Conservation (phyloP, 2,329 filamentous ascomycete genomes). For the Piedraia hortae region DNA sequence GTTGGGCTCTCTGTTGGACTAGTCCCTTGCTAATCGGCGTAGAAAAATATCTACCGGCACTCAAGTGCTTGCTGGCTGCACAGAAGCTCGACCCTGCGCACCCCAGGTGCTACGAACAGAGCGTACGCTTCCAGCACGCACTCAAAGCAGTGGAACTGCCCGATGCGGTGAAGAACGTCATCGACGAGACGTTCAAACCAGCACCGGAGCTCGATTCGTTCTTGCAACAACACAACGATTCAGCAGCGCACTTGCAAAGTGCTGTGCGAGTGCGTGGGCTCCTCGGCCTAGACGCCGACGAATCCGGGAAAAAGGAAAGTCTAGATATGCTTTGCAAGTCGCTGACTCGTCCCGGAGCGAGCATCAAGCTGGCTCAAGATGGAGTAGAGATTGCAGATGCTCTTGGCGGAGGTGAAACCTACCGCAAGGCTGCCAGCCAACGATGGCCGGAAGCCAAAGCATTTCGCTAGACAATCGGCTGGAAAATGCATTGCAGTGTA, state of each 20-base stretch:
- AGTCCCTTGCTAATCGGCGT: constrained; percentile 3
- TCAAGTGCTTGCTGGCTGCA: constrained; percentile 59
- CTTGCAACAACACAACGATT: constrained; percentile 31
- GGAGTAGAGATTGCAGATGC: constrained; percentile 24
- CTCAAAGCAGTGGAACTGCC: constrained; percentile 25
- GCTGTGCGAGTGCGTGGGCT: constrained; percentile 31
- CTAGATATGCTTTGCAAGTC: constrained; percentile 37
- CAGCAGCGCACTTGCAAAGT: constrained; percentile 33
- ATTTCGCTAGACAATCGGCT: constrained; percentile 2
- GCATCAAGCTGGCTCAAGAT: constrained; percentile 28
- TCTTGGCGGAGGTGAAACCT: constrained; percentile 25
- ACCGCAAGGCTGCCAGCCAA: constrained; percentile 15
- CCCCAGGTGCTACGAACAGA: constrained; percentile 49
- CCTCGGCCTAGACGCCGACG: constrained; percentile 28
- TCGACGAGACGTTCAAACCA: constrained; percentile 37
- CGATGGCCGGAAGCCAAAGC: constrained; percentile 14
- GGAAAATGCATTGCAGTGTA: too few relatives aligned
- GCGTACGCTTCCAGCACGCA: constrained; percentile 30
- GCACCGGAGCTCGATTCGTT: constrained; percentile 31
- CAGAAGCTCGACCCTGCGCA: constrained; percentile 39
- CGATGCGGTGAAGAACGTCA: constrained; percentile 36
- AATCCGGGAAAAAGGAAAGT: constrained; percentile 23
- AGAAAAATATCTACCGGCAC: constrained; percentile 64
- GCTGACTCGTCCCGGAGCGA: constrained; percentile 23
- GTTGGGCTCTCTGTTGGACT: constrained; percentile 10